These are phyloP conservation scores for Phytophthora litchii DNA, from an alignment of 352 stramenopile species.

Conservation along the genomic window DNA sequence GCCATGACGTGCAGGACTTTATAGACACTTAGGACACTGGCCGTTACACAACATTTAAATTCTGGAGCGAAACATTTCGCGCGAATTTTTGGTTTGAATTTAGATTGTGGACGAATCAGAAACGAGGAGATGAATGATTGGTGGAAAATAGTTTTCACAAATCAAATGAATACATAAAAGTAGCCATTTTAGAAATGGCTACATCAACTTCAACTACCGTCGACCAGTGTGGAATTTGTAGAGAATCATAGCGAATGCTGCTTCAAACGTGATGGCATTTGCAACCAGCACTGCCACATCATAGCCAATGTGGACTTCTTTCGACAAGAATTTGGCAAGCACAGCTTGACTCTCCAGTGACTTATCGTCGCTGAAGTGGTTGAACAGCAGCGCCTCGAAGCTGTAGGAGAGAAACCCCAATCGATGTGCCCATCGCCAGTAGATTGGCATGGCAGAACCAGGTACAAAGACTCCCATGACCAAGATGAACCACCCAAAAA, in stretches of 20 bases:
- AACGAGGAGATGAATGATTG: background rate
- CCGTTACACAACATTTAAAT: constrained; percentile 16
- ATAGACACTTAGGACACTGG: constrained; percentile 10
- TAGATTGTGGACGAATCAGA: background rate
- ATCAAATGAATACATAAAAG: background rate
- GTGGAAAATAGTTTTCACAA: background rate
- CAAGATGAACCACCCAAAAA: constrained; percentile 87
- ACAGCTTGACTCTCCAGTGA: constrained; percentile 17
- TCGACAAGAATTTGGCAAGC: constrained; percentile 43
- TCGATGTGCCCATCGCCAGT: constrained; percentile 81
- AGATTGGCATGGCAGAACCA: constrained; percentile 50
- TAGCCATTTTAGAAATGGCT: background rate
- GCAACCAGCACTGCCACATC: constrained; percentile 49
- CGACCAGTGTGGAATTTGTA: constrained; percentile 70
- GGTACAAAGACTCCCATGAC: constrained; percentile 80
- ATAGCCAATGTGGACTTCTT: constrained; percentile 38
- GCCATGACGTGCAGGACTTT: constrained; percentile 27
- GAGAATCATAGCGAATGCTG: constrained; percentile 51
- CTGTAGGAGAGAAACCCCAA: constrained; percentile 82
- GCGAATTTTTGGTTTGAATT: constrained; percentile 5
- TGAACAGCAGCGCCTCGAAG: constrained; percentile 74
- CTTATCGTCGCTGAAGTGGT: constrained; percentile 53
- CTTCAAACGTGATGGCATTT: constrained; percentile 40
- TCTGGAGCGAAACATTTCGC: constrained; percentile 23
- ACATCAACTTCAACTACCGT: constrained; percentile 29